Base-by-base conservation (phyloP, 2,329 filamentous ascomycete species). In the Ophiostoma australiae region DNA sequence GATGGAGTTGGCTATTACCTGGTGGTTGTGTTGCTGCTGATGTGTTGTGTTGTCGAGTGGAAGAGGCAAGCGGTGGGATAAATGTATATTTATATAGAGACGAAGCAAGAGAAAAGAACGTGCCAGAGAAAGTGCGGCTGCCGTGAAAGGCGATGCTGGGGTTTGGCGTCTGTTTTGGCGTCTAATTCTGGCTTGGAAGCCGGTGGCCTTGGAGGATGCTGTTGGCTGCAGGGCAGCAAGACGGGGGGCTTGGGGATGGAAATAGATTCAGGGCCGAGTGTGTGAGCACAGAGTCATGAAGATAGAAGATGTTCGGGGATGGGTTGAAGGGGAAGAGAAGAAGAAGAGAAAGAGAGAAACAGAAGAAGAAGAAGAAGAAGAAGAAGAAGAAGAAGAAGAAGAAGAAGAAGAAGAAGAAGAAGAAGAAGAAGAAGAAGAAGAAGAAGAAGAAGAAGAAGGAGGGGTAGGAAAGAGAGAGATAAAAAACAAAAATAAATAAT, bases 121-220 rank as follows among this genome's bases (percentile, higher is more conserved):
- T 41, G 39, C 39, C 52, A 58, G 11, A 27, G 52, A 6, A 58
- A 10, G 52, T 58, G 52, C 52, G 1, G 23, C 8, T 2, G 11
- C 44, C 3, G 23, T 58, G 52, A 27, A 13, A 58, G 52, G 52
- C 52, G 52, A 17, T 23, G 52, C 52, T 58, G 10, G n/a, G n/a
- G 52, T 58, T 48, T 48, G 44, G 44, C 44, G 44, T 48, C 44
- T 58, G 52, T 58, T 58, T 58, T 58, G 52, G 52, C 52, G 52
- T 58, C 52, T 58, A 58, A 58, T n/a, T 58, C 20, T 58, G 52
- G 52, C 8, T 58, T 15, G 17, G 23, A 58, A 8, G 23, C 10
- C 23, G n/a, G 52, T 27, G 52, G 52, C 23, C n/a, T 27, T 27
- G 23, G 52, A 27, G 23, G 7, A 8, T 27, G 52, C 23, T 58